Evolutionary conservation across 306 rosid species (phyloP).

Genomic region (Dryas alaskensis): DNA sequence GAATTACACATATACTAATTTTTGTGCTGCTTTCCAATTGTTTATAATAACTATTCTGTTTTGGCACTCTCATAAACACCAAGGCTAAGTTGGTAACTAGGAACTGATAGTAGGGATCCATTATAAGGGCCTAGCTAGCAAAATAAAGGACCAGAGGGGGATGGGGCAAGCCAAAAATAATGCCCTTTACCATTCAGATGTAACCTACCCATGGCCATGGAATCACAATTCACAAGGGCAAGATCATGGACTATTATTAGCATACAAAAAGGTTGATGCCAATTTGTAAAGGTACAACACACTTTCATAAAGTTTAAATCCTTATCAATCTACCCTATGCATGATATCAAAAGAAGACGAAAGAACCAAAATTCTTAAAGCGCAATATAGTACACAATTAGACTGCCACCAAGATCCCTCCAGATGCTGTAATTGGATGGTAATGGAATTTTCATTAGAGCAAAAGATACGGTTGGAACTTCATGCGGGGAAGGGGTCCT

Average conservation of each 20-base stretch:
- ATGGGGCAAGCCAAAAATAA: neutral
- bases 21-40: no score
- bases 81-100: no score
- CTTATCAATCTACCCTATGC: neutral
- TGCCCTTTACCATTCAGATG: neutral
- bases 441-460: neutral
- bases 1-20: no score
- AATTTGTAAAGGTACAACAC: conserved; percentile 32
- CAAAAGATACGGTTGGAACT: neutral
- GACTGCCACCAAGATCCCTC: neutral
- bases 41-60: no score
- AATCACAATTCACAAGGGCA: neutral
- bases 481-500: conserved; percentile 6
- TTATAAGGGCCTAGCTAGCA: no score
- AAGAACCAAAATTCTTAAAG: neutral
- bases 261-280: conserved; percentile 23
- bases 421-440: conserved; percentile 16
- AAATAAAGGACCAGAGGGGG: neutral
- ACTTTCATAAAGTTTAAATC: conserved; percentile 12
- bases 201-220: neutral
- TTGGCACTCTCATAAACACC: no score
- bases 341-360: neutral
- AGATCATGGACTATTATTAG: neutral
- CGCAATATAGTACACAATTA: neutral
- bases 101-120: no score